phyloP scores from a whole-genome alignment of 495 filamentous ascomycete genomes.

The Acidiella bohemica region DNA sequence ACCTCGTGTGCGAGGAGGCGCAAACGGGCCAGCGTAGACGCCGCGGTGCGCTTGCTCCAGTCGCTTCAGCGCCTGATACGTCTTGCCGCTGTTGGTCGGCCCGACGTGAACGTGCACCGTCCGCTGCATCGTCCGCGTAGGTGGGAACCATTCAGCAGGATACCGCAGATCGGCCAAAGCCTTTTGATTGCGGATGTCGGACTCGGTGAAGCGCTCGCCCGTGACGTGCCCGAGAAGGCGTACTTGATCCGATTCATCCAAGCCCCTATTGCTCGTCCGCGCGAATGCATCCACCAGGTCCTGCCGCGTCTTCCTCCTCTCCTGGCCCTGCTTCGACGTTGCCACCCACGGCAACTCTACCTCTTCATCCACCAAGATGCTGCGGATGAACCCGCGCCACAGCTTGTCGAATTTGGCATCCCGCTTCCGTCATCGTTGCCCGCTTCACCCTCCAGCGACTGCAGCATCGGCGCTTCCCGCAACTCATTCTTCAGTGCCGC shows the following conservation, averaged over 20 bases:
- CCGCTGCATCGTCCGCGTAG: constrained; percentile 60
- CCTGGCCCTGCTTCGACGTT: background rate
- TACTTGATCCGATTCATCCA: constrained; percentile 43
- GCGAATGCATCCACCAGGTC: constrained; percentile 3
- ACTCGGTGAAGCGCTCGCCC: constrained; percentile 33
- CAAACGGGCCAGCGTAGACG: constrained; percentile 82
- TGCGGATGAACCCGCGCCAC: constrained; percentile 5
- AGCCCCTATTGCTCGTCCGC: constrained; percentile 1
- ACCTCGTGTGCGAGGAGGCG: constrained; percentile 89
- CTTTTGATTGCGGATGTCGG: constrained; percentile 44
- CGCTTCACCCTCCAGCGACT: constrained; percentile 7
- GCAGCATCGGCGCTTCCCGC: constrained; percentile 12
- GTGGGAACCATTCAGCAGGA: constrained; percentile 84
- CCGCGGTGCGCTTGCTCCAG: constrained; percentile 63
- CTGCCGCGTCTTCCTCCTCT: background rate
- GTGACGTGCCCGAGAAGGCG: constrained; percentile 41
- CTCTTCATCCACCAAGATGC: constrained; percentile 12
- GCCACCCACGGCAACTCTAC: background rate
- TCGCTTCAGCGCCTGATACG: constrained; percentile 83
- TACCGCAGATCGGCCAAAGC: constrained; percentile 64
- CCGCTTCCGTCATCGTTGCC: background rate
- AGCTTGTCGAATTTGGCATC: constrained; percentile 4
- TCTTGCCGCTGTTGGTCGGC: constrained; percentile 97
- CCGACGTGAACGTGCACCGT: constrained; percentile 89
- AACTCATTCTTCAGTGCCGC: constrained; percentile 10